A percentile compares a stretch with the other conserved stretches of the same genome.
These are phyloP conservation scores for Sclerotinia minor DNA, from an alignment of 2,329 filamentous ascomycete genomes.

Conservation along the genomic window DNA sequence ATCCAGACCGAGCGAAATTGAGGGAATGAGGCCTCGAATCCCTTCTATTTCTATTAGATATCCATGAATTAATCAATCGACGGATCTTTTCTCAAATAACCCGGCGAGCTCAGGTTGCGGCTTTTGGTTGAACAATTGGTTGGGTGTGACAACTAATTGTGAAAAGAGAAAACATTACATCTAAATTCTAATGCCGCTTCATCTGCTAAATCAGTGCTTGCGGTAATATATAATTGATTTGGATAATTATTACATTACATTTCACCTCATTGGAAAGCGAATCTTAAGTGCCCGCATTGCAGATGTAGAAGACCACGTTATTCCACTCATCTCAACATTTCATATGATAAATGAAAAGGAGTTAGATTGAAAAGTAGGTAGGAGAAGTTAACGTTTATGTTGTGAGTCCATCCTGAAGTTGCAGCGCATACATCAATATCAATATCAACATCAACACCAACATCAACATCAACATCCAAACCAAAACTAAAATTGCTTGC, in stretches of 20 bases:
- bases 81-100: too few species aligned
- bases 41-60: background rate
- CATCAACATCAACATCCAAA: too few species aligned
- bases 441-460: background rate
- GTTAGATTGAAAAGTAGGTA: background rate
- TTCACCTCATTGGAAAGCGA: too few species aligned
- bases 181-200: too few species aligned
- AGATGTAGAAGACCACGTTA: background rate
- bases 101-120: too few species aligned
- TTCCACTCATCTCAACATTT: background rate
- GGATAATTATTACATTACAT: too few species aligned
- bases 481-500: background rate
- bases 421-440: background rate
- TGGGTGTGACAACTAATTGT: too few species aligned
- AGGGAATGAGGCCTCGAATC: conserved; percentile 13
- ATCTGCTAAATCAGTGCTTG: too few species aligned
- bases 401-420: conserved; percentile 5
- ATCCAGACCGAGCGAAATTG: conserved; percentile 10
- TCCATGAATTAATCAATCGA: background rate
- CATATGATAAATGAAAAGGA: background rate
- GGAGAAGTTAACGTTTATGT: background rate
- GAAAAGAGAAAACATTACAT: too few species aligned
- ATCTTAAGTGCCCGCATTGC: conserved; percentile 20
- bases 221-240: too few species aligned
- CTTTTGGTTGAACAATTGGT: too few species aligned